phyloP scores from a whole-genome alignment of 352 stramenopile species.

The Phytopythium chamaehyphon region DNA sequence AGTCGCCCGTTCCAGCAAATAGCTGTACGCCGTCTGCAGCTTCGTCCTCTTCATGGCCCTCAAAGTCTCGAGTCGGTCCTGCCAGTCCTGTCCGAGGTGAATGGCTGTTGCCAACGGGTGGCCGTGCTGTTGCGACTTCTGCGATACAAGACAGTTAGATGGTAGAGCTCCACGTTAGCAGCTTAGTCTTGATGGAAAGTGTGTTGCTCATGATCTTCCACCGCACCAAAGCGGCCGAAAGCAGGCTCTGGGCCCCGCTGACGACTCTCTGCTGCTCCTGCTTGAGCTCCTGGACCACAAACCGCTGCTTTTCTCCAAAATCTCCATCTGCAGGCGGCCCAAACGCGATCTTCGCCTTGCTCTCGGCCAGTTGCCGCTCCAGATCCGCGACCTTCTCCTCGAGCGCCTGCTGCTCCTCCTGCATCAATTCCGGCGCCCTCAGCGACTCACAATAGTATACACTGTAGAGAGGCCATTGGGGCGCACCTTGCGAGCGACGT shows the following conservation, averaged over 20 bases:
- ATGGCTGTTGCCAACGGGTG: constrained; percentile 23
- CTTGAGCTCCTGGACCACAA: constrained; percentile 6
- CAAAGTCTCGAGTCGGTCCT: constrained; percentile 14
- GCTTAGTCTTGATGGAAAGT: too few species aligned
- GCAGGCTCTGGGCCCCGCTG: too few species aligned
- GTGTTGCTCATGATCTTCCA: neutral
- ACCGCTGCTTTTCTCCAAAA: neutral
- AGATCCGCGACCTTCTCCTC: constrained; percentile 14
- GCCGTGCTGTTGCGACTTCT: constrained; percentile 4
- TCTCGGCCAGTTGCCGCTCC: constrained; percentile 4
- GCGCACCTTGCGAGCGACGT: constrained; percentile 6
- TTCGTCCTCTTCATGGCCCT: constrained; percentile 24
- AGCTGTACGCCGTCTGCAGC: constrained; percentile 18
- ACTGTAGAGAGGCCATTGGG: too few species aligned
- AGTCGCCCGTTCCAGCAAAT: neutral
- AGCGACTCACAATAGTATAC: neutral
- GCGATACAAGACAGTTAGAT: neutral
- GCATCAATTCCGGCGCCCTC: neutral
- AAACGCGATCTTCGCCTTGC: constrained; percentile 6
- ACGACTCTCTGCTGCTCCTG: constrained; percentile 9
- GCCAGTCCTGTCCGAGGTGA: constrained; percentile 16
- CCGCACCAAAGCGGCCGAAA: too few species aligned
- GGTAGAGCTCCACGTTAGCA: too few species aligned
- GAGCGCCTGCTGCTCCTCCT: constrained; percentile 21
- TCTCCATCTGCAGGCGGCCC: neutral